phyloP scores from a whole-genome alignment of 75 land plant species.

The Cunninghamia lanceolata region DNA sequence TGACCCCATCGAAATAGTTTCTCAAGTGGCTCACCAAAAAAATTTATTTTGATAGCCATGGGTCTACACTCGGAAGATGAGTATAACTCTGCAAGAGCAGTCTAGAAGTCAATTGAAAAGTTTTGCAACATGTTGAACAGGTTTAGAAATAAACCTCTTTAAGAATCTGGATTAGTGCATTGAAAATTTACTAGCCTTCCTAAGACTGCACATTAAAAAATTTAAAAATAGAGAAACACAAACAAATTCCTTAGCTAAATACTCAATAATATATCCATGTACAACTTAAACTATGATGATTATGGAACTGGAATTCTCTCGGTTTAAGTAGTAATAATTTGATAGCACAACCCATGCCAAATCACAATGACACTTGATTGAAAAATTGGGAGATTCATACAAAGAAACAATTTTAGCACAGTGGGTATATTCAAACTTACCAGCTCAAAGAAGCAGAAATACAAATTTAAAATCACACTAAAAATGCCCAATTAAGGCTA shows the following conservation, averaged over 20 bases:
- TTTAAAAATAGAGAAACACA: background rate
- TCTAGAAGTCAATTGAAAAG: background rate
- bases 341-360: background rate
- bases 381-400: background rate
- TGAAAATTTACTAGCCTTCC: background rate
- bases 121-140: background rate
- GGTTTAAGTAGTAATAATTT: background rate
- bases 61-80: slow-evolving; percentile 24
- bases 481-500: background rate
- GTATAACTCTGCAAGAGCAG: slow-evolving; percentile 22
- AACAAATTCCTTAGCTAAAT: background rate
- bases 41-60: slow-evolving; percentile 21
- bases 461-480: background rate
- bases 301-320: background rate
- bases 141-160: background rate
- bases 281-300: background rate
- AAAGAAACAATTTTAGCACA: background rate
- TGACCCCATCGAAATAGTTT: slow-evolving; percentile 91
- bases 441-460: background rate
- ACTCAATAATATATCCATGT: background rate
- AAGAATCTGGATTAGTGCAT: background rate
- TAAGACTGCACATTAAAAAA: background rate
- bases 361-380: background rate
- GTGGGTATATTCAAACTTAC: background rate
- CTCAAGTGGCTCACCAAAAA: slow-evolving; percentile 58